Evolutionary conservation across 768 basidiomycete species (phyloP), one percentile per base, ranked within the genome.

Genomic region (Lentinula raphanica): DNA sequence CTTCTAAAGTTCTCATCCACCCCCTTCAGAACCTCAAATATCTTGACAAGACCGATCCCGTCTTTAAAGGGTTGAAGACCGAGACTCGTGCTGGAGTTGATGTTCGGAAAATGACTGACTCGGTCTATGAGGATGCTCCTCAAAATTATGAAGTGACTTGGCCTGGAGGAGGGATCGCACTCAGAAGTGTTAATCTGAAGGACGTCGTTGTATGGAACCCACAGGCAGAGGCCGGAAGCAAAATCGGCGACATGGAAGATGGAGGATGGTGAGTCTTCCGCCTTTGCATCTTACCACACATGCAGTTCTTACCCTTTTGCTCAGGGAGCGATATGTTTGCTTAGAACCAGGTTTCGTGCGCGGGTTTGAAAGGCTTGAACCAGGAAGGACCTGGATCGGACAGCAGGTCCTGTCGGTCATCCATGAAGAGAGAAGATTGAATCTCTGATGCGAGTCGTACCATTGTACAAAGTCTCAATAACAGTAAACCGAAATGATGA

Each of bases 141-240:
- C 71, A 74, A 17, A 67, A 72, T 23, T 88, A 90, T 63, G 71
- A 80, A 53, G 75, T 91, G 12, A 73, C 68, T 5, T 90, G 88
- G 86, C 74, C 78, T 5, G 78, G 69, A 1, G 84, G 83, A 5
- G 78, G 80, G 0, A 58, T 92, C 23, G 72, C 75, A 42, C 73
- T 92, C 45, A 76, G 69, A 59, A 76, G 79, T 17, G 68, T 58
- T n/a, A 78, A 81, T 42, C 73, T 92, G 61, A 87, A 86, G 66
- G 87, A 93, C 59, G 82, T 94, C 6, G 93, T 94, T n/a, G 74
- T 96, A 39, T 98, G 97, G 96, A 98, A 99, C 74, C 96, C 97
- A 6, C 85, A 85, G 64, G 77, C 75, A 31, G 83, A 79, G 59
- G 76, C 71, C 12, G 93, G 93, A 0, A 74, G 76, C 23, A 87